Evolutionary conservation across 129 eudicot genomes (phyloP).

Genomic region (Pseudognaphalium luteoalbum): DNA sequence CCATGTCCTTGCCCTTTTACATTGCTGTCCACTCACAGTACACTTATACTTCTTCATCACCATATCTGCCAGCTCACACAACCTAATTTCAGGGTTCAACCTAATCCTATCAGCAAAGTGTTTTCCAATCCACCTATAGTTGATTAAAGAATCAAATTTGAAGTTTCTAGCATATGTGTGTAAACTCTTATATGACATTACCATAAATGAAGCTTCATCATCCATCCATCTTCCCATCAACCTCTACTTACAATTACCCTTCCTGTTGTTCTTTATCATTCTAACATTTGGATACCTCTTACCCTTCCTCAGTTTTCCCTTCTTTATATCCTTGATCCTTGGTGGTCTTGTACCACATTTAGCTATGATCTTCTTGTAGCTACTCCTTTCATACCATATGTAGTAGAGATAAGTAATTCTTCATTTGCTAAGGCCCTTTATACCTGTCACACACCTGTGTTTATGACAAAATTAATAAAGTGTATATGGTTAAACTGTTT

Average conservation of each 20-base stretch:
- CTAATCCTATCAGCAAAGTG: too few species aligned
- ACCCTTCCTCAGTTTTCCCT: not conserved
- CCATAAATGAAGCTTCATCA: not conserved
- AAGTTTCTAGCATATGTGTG: too few species aligned
- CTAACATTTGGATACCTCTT: too few species aligned
- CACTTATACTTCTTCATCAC: not conserved
- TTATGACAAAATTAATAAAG: too few species aligned
- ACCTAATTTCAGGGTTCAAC: too few species aligned
- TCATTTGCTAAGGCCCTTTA: not conserved
- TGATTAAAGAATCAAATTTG: too few species aligned
- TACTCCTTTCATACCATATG: not conserved
- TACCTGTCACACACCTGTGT: not conserved
- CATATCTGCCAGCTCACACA: too few species aligned
- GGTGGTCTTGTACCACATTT: not conserved
- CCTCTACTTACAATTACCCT: not conserved
- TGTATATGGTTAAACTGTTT: too few species aligned
- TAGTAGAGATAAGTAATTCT: not conserved
- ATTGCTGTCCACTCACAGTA: not conserved
- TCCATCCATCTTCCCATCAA: not conserved
- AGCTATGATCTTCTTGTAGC: not conserved
- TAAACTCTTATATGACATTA: not conserved
- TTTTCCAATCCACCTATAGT: too few species aligned
- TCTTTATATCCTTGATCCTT: not conserved
- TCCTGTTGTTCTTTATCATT: too few species aligned
- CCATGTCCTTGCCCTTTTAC: not conserved